A percentile compares a stretch with the other conserved stretches of the same genome.
phyloP scores from a whole-genome alignment of 805 yeast species.

The Nakazawaea anatomiae region DNA sequence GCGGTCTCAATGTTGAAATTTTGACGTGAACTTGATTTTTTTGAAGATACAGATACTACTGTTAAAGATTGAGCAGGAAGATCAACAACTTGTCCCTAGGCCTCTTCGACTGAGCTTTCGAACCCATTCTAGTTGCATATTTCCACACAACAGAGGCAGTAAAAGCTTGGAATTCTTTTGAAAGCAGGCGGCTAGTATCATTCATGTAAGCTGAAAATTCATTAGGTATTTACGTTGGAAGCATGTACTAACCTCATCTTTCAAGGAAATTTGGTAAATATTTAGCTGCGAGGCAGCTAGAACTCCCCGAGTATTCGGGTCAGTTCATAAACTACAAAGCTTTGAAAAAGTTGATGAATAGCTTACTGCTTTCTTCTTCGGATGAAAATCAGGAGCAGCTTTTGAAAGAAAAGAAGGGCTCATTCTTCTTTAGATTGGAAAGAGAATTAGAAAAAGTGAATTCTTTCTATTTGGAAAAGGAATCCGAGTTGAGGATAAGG shows the following conservation, averaged over 20 bases:
- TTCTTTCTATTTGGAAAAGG: constrained; percentile 85
- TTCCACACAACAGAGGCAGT: too few species aligned
- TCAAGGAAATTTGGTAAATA: constrained; percentile 88
- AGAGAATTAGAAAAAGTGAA: constrained; percentile 95
- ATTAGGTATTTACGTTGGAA: too few species aligned
- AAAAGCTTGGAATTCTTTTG: too few species aligned
- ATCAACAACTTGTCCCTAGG: neutral
- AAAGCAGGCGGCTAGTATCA: too few species aligned
- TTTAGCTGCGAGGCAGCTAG: constrained; percentile 88
- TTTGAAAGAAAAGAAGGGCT: constrained; percentile 84
- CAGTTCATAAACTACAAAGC: constrained; percentile 94
- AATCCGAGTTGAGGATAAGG: constrained; percentile 76
- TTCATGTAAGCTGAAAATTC: too few species aligned
- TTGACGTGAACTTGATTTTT: neutral
- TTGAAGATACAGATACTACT: neutral
- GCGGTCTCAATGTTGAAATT: neutral
- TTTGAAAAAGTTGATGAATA: constrained; percentile 84
- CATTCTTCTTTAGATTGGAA: constrained; percentile 83
- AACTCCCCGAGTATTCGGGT: constrained; percentile 90
- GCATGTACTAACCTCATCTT: constrained; percentile 8
- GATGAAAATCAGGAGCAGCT: constrained; percentile 36
- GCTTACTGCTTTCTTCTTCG: constrained; percentile 49
- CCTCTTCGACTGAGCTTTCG: too few species aligned
- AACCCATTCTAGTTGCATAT: too few species aligned
- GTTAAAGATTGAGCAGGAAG: neutral